Conservation (phyloP, 2,329 filamentous ascomycete genomes). For the Botrytis tulipae region DNA sequence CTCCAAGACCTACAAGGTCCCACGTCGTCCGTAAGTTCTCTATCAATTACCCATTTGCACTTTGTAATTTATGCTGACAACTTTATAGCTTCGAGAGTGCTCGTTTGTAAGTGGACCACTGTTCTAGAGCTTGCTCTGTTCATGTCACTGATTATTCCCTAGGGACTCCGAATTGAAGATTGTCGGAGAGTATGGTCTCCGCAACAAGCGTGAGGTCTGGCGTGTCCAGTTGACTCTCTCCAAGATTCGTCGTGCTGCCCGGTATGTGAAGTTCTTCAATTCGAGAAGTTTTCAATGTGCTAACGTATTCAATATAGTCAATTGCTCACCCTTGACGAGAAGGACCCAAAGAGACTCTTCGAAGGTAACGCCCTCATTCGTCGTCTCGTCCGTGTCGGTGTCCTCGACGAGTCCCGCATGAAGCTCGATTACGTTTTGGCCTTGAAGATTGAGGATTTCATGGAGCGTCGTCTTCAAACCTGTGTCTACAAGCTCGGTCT, state of each 20-base stretch:
- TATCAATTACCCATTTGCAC: not conserved
- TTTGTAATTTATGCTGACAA: slow-evolving; percentile 40
- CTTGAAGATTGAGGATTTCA: slow-evolving; percentile 99
- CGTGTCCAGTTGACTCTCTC: slow-evolving; percentile 98
- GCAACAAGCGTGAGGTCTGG: slow-evolving; percentile 99
- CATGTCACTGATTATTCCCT: slow-evolving; percentile 78
- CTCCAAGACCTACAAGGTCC: slow-evolving; percentile 99
- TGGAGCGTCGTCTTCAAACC: slow-evolving; percentile 99
- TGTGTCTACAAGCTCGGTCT: slow-evolving; percentile 99
- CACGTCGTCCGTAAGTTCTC: slow-evolving; percentile 63
- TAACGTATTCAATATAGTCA: slow-evolving; percentile 66
- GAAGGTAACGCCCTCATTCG: slow-evolving; percentile 99
- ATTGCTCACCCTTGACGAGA: slow-evolving; percentile 99
- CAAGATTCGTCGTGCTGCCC: slow-evolving; percentile 99
- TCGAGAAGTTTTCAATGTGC: not conserved
- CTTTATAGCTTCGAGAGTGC: slow-evolving; percentile 87
- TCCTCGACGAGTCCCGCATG: slow-evolving; percentile 99
- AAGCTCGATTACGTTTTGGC: slow-evolving; percentile 99
- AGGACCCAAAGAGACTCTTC: slow-evolving; percentile 99
- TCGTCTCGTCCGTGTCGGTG: slow-evolving; percentile 98
- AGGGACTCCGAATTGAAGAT: slow-evolving; percentile 99
- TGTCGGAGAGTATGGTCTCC: slow-evolving; percentile 99
- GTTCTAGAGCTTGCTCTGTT: slow-evolving; percentile 97
- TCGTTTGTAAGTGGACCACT: slow-evolving; percentile 99
- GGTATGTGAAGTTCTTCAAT: slow-evolving; percentile 54